A percentile compares a stretch with the other conserved stretches of the same genome.
These are phyloP conservation scores for Globisporangium lucens DNA, from an alignment of 352 stramenopile species.

Conservation along the genomic window DNA sequence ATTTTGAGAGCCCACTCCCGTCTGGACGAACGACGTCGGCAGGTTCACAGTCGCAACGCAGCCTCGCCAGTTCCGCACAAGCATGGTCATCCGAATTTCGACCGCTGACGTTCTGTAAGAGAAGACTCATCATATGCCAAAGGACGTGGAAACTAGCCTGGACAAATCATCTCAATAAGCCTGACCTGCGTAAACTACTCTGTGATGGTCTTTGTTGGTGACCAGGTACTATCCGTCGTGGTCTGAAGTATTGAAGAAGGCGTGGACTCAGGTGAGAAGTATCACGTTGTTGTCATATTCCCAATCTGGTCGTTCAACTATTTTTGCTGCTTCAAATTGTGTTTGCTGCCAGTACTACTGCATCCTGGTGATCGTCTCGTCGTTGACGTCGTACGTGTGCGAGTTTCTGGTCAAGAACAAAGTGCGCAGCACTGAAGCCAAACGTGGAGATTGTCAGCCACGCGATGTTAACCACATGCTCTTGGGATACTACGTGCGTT, in stretches of 20 bases:
- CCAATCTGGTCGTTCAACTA: background rate
- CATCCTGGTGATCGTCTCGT: slow-evolving; percentile 34
- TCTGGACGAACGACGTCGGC: slow-evolving; percentile 39
- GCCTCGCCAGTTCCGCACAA: slow-evolving; percentile 29
- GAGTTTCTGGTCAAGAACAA: slow-evolving; percentile 46
- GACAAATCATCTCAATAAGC: too few relatives aligned
- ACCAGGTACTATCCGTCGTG: slow-evolving; percentile 53
- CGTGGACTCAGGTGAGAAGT: slow-evolving; percentile 59
- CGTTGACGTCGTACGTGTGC: slow-evolving; percentile 25
- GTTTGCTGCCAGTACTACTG: slow-evolving; percentile 37
- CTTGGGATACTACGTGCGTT: too few relatives aligned
- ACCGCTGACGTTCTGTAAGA: slow-evolving; percentile 31
- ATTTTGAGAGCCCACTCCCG: slow-evolving; percentile 33
- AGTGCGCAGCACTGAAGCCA: slow-evolving; percentile 14
- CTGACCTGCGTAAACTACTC: background rate
- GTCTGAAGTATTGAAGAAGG: slow-evolving; percentile 56
- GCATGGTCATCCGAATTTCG: slow-evolving; percentile 44
- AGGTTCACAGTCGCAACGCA: background rate
- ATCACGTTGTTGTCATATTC: background rate
- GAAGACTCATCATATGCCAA: too few relatives aligned
- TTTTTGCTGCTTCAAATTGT: background rate
- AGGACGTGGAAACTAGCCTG: background rate
- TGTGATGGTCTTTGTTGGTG: background rate
- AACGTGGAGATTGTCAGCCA: too few relatives aligned
- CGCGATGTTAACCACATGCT: too few relatives aligned